Conservation (phyloP, 768 basidiomycete genomes). For the Boletus bicolor region DNA sequence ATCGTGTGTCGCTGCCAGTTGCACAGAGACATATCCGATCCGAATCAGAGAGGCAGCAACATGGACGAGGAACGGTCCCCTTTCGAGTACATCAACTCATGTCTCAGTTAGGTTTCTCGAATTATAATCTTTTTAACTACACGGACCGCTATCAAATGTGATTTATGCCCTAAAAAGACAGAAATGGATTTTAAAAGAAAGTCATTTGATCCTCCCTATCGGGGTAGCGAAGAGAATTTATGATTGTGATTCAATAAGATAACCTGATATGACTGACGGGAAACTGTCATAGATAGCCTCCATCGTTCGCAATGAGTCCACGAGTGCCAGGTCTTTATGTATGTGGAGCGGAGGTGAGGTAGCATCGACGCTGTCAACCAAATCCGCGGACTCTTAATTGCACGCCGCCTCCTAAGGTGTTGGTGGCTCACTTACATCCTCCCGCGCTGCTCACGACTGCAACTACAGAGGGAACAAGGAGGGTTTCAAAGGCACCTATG, state of each 20-base stretch:
- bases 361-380: constrained; percentile 3
- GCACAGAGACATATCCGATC: constrained; percentile 3
- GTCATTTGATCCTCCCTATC: constrained; percentile 6
- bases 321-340: background rate
- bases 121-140: background rate
- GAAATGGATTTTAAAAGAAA: no score
- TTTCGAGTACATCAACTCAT: background rate
- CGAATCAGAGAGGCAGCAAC: background rate
- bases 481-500: background rate
- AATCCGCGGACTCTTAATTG: constrained; percentile 20
- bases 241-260: background rate
- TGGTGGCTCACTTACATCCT: background rate
- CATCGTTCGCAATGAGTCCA: background rate
- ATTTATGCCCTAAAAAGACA: background rate
- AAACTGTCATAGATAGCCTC: background rate
- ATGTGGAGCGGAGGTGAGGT: constrained; percentile 2
- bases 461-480: constrained; percentile 1
- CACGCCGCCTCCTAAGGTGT: constrained; percentile 10
- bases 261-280: constrained; percentile 1
- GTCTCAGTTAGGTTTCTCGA: background rate
- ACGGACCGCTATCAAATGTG: constrained; percentile 9
- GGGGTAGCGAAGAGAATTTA: background rate
- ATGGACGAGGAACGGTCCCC: background rate
- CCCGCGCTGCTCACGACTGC: background rate
- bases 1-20: background rate